These are phyloP conservation scores for Lasiodiplodia sp. DNA, from an alignment of 2,329 filamentous ascomycete genomes.

Conservation along the genomic window DNA sequence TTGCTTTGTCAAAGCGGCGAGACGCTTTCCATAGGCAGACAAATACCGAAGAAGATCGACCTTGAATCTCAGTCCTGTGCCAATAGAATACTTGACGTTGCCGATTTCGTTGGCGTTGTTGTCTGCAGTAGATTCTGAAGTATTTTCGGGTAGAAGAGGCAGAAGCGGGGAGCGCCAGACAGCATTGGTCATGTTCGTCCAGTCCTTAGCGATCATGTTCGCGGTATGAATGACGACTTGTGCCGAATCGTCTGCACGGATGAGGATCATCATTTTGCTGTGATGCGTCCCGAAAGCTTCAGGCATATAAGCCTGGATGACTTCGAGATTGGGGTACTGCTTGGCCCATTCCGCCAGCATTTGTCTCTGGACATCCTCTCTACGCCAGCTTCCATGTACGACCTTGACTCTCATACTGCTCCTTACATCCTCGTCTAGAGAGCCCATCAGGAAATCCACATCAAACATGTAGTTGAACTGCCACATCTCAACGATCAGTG, in stretches of 20 bases:
- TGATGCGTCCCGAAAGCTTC: conserved; percentile 88
- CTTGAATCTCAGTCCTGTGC: conserved; percentile 77
- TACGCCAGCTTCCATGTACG: conserved; percentile 72
- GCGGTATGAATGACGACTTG: conserved; percentile 88
- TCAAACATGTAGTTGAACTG: conserved; percentile 74
- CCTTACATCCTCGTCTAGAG: conserved; percentile 64
- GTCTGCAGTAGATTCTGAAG: not conserved
- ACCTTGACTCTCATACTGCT: conserved; percentile 63
- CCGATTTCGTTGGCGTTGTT: too few relatives aligned
- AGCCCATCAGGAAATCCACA: conserved; percentile 66
- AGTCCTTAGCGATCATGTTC: conserved; percentile 89
- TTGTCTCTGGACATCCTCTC: conserved; percentile 67
- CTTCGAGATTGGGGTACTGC: conserved; percentile 70
- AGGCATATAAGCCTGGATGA: conserved; percentile 79
- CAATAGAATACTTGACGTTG: conserved; percentile 46
- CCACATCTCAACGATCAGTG: conserved; percentile 75
- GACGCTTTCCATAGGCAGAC: conserved; percentile 68
- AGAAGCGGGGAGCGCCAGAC: conserved; percentile 80
- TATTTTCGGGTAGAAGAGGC: conserved; percentile 52
- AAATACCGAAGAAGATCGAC: conserved; percentile 77
- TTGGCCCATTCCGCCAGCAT: conserved; percentile 68
- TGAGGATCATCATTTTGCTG: conserved; percentile 84
- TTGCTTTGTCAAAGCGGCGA: conserved; percentile 63
- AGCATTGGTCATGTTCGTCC: conserved; percentile 86
- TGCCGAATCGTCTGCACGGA: conserved; percentile 77